phyloP scores from a whole-genome alignment of 2,329 filamentous ascomycete species.

The Blastomyces parvus region DNA sequence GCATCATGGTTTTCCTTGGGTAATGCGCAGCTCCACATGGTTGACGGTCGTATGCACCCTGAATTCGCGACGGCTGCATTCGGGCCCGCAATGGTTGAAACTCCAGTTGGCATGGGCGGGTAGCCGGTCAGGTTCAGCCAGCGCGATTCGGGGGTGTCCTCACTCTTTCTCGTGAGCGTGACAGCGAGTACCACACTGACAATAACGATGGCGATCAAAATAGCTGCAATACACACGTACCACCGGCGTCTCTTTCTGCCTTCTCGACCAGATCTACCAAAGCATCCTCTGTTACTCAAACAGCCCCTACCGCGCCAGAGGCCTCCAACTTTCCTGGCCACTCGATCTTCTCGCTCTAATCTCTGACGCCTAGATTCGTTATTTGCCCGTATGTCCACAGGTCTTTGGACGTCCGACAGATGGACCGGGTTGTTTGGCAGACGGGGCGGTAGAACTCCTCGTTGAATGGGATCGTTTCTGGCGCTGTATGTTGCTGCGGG shows the following conservation, averaged over 20 bases:
- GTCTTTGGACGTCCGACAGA: conserved; percentile 19
- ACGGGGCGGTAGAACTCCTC: conserved; percentile 20
- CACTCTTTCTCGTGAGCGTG: conserved; percentile 16
- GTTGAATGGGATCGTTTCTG: conserved; percentile 23
- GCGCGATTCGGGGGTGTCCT: conserved; percentile 24
- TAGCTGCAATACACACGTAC: conserved; percentile 45
- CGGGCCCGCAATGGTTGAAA: conserved; percentile 67
- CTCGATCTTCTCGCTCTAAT: conserved; percentile 57
- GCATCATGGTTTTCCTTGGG: conserved; percentile 66
- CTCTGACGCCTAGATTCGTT: conserved; percentile 45
- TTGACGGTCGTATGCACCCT: conserved; percentile 61
- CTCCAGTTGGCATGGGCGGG: conserved; percentile 75
- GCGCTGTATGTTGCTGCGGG: conserved; percentile 8
- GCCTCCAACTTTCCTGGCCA: conserved; percentile 49
- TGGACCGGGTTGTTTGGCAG: conserved; percentile 20
- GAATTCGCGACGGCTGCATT: conserved; percentile 55
- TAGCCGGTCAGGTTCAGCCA: conserved; percentile 84
- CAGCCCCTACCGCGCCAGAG: conserved; percentile 58
- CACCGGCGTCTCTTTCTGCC: conserved; percentile 54
- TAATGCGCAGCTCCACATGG: conserved; percentile 76
- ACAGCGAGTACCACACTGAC: conserved; percentile 46
- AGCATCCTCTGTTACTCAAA: conserved; percentile 54
- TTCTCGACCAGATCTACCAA: conserved; percentile 54
- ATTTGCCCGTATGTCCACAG: conserved; percentile 24
- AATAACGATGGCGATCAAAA: conserved; percentile 47